Evolutionary conservation across 352 stramenopile species (phyloP).

Genomic region (Phytophthora kernoviae): DNA sequence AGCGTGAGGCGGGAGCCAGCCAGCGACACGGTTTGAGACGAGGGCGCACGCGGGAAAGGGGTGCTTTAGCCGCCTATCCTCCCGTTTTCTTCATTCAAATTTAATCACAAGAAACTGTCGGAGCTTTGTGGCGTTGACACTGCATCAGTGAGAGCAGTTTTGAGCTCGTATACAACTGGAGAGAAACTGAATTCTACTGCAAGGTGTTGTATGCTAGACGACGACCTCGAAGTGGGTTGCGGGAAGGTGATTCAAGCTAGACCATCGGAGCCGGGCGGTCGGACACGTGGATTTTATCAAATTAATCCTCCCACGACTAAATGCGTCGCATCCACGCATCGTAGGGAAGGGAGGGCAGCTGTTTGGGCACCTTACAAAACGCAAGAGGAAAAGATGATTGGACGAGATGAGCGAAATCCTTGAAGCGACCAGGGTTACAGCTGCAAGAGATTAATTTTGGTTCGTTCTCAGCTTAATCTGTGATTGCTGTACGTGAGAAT

Average conservation of each 20-base stretch:
- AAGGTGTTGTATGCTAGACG: neutral
- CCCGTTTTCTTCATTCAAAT: neutral
- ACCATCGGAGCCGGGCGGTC: neutral
- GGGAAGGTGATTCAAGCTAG: neutral
- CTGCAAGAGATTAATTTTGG: neutral
- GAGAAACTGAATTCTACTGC: no score
- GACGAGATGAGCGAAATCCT: neutral
- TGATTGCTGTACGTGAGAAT: no score
- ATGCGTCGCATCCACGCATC: neutral
- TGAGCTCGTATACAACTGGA: no score
- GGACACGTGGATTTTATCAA: neutral
- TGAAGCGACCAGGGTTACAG: neutral
- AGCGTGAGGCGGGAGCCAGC: slow-evolving; percentile 30
- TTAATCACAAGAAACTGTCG: neutral
- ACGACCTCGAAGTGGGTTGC: neutral
- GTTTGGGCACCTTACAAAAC: neutral
- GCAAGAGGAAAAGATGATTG: no score
- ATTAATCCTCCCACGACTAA: slow-evolving; percentile 1
- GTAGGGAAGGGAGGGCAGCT: neutral
- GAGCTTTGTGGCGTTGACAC: neutral
- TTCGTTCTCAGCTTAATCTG: slow-evolving; percentile 3
- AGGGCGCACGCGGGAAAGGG: slow-evolving; percentile 8
- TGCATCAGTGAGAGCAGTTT: no score
- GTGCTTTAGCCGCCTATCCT: slow-evolving; percentile 11
- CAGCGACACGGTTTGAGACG: slow-evolving; percentile 29